Percentiles rank a stretch among this genome's conserved stretches.
phyloP scores from a whole-genome alignment of 2,329 filamentous ascomycete genomes.

The Juglanconis sp. region DNA sequence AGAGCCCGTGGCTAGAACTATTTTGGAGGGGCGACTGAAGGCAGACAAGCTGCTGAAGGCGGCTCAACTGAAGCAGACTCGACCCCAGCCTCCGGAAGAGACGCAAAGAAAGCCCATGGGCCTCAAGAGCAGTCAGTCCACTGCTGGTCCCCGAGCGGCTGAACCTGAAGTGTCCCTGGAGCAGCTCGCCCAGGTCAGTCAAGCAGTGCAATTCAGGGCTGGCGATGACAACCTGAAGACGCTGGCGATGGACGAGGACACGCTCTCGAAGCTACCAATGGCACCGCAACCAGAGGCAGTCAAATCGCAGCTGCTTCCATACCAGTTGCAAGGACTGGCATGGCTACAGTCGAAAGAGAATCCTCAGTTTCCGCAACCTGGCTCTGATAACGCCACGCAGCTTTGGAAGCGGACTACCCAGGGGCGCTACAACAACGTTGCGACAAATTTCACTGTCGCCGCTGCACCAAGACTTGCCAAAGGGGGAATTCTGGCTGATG shows the following conservation, averaged over 20 bases:
- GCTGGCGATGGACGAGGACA: conserved; percentile 67
- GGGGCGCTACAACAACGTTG: conserved; percentile 61
- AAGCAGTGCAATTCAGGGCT: conserved; percentile 64
- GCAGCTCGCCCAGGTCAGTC: conserved; percentile 63
- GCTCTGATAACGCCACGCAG: conserved; percentile 64
- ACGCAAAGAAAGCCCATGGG: conserved; percentile 41
- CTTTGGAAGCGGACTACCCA: conserved; percentile 64
- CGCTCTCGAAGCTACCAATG: conserved; percentile 68
- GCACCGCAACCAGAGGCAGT: conserved; percentile 65
- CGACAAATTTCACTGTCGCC: conserved; percentile 63
- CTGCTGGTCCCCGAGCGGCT: conserved; percentile 31
- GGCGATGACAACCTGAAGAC: conserved; percentile 64
- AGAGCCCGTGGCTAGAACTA: conserved; percentile 47
- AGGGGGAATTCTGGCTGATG: conserved; percentile 83
- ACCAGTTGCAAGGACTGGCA: conserved; percentile 76
- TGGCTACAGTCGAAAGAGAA: conserved; percentile 80
- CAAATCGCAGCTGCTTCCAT: conserved; percentile 68
- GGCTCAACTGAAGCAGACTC: conserved; percentile 54
- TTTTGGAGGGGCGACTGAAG: conserved; percentile 61
- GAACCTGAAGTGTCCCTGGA: conserved; percentile 51
- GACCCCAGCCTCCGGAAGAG: conserved; percentile 46
- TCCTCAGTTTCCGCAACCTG: conserved; percentile 58
- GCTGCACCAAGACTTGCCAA: conserved; percentile 63
- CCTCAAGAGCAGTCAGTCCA: conserved; percentile 37
- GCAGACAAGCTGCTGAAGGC: conserved; percentile 60